phyloP scores from a whole-genome alignment of 1,284 basidiomycete genomes.

The Melampsora larici-populina region DNA sequence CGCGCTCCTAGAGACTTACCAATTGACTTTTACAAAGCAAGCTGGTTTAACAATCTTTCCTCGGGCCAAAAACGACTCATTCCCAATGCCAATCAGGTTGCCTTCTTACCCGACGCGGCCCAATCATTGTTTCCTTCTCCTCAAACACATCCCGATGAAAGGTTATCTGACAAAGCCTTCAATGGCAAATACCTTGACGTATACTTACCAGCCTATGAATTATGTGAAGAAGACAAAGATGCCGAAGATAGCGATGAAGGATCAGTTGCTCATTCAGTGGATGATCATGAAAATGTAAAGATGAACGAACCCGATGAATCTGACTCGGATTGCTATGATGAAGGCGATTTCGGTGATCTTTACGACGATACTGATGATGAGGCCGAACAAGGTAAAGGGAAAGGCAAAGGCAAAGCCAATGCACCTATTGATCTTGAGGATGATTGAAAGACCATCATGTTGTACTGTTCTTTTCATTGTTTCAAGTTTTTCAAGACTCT shows the following conservation, averaged over 20 bases:
- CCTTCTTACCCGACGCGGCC: conserved; percentile 10
- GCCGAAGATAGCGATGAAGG: neutral
- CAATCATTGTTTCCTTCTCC: neutral
- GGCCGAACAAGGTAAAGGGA: neutral
- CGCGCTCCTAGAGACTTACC: conserved; percentile 18
- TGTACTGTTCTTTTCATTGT: too few species aligned
- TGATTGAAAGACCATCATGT: too few species aligned
- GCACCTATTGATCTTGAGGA: too few species aligned
- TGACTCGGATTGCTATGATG: neutral
- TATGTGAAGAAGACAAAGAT: neutral
- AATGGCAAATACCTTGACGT: conserved; percentile 17
- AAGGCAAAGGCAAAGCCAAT: too few species aligned
- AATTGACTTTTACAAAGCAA: conserved; percentile 17
- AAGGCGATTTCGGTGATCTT: neutral
- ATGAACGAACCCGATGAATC: too few species aligned
- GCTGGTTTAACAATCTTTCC: neutral
- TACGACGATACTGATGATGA: neutral
- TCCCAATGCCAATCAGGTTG: neutral
- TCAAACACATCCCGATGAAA: conserved; percentile 24
- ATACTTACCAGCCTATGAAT: neutral
- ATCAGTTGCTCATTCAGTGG: too few species aligned
- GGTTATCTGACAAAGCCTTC: conserved; percentile 6
- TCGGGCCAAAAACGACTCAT: neutral
- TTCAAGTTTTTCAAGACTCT: too few species aligned
- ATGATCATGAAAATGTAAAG: too few species aligned